Conservation (phyloP, 2,329 filamentous ascomycete genomes). For the Talaromyces sp. region DNA sequence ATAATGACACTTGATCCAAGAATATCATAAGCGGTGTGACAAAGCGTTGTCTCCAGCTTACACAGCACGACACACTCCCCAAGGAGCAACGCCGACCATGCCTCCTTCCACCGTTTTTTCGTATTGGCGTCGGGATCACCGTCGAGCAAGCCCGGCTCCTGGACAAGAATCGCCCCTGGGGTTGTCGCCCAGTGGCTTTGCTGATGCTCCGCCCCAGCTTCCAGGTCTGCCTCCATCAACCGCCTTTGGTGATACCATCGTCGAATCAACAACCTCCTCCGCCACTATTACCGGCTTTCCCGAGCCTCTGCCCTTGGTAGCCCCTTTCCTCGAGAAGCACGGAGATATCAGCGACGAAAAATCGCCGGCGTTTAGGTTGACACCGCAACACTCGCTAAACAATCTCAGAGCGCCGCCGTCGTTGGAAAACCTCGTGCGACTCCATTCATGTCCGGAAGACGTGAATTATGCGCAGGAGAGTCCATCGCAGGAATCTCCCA, state of each 20-base stretch:
- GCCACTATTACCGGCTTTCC: neutral
- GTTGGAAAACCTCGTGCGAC: conserved; percentile 21
- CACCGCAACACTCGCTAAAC: conserved; percentile 23
- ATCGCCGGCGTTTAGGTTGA: conserved; percentile 1
- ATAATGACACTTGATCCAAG: neutral
- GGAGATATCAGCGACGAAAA: conserved; percentile 6
- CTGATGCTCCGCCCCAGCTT: conserved; percentile 27
- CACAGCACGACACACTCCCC: neutral
- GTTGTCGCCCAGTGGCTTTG: conserved; percentile 7
- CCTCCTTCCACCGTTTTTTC: conserved; percentile 34
- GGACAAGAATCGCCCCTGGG: conserved; percentile 16
- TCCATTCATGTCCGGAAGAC: conserved; percentile 27
- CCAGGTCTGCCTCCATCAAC: conserved; percentile 26
- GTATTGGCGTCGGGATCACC: conserved; percentile 36
- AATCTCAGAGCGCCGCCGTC: conserved; percentile 23
- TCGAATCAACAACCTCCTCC: conserved; percentile 13
- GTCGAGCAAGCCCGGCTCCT: conserved; percentile 28
- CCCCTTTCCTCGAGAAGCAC: neutral
- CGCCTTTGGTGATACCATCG: conserved; percentile 22
- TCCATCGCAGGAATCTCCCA: conserved; percentile 11
- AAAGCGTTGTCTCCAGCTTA: neutral
- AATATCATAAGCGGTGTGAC: neutral
- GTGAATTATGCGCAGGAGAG: conserved; percentile 20
- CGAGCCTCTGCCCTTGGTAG: neutral
- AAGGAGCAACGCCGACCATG: conserved; percentile 16